Base-by-base conservation (phyloP, 139 green algal genomes). In the Chlorella sp. region DNA sequence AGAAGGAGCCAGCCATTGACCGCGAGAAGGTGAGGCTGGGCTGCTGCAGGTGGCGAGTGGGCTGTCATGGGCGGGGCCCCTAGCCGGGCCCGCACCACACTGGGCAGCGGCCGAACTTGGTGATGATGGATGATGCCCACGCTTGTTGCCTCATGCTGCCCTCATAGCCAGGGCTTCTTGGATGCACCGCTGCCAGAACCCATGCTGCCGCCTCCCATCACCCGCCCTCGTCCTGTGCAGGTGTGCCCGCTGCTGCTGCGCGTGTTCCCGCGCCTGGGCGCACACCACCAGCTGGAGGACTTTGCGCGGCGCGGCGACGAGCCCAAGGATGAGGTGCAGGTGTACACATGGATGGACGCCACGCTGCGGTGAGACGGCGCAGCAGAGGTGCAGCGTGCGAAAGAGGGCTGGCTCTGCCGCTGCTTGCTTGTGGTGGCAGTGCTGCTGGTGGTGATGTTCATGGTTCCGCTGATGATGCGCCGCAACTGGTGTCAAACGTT, bases 311-410 rank as follows among this genome's bases (percentile, higher is more conserved):
- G 79, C 41, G 80, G 80, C 26, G 65, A 80, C 21, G 74, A 90
- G 72, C 84, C 81, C 18, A 78, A 83, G n/a, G 82, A 87, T 12
- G 92, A 95, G 74, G 74, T 95, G 23, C 91, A 94, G 67, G 92
- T 98, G 12, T 96, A 98, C 94, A 99, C 96, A 0, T 99, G 96
- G 96, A 90, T 90, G 85, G 96, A 99, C 84, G 96, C 96, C n/a
- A 96, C 92, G 3, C 88, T 99, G 81, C 82, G 95, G 47, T 86
- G 82, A 32, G 69, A 12, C 1, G 69, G 25, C 55, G 71, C 3
- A 21, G 25, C 15, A 26, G 28, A 15, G n/a, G 20, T 0, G 34
- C 28, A 64, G 71, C 26, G 12, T 18, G 71, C 15, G 71, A 64
- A 21, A 55, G 7, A 11, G 44, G 7, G 44, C 44, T 55, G 44